Evolutionary conservation across 2,329 filamentous ascomycete genomes (phyloP).

Genomic region (Pleomassaria siparia): DNA sequence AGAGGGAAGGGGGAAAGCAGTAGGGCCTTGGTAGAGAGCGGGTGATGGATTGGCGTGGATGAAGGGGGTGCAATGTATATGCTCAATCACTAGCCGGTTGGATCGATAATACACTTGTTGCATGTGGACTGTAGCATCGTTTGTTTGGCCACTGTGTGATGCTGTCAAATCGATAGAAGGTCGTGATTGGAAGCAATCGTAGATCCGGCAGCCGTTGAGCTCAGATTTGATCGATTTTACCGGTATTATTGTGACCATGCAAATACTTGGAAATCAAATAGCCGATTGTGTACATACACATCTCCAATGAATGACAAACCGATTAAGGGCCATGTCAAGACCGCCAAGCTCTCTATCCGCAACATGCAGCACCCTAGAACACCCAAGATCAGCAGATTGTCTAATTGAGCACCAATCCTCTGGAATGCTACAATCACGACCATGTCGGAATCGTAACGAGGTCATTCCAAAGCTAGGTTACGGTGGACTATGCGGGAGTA

Average conservation of each 20-base stretch:
- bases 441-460: constrained; percentile 3
- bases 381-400: constrained; percentile 11
- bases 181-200: too few species aligned
- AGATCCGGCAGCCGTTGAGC: too few species aligned
- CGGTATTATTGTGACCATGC: too few species aligned
- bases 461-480: not conserved
- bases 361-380: constrained; percentile 14
- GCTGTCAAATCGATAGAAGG: too few species aligned
- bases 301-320: not conserved
- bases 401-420: constrained; percentile 1
- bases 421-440: constrained; percentile 6
- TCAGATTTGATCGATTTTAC: too few species aligned
- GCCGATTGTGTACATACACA: too few species aligned
- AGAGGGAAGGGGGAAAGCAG: not conserved
- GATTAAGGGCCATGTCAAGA: constrained; percentile 9
- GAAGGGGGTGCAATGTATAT: not conserved
- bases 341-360: constrained; percentile 12
- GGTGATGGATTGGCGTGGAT: not conserved
- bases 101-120: too few species aligned
- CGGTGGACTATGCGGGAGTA: not conserved
- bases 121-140: too few species aligned
- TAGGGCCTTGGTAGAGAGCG: not conserved
- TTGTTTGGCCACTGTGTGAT: too few species aligned
- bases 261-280: too few species aligned
- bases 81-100: too few species aligned